Evolutionary conservation across 331 rosid species (phyloP).

Genomic region (Quercus phellos): DNA sequence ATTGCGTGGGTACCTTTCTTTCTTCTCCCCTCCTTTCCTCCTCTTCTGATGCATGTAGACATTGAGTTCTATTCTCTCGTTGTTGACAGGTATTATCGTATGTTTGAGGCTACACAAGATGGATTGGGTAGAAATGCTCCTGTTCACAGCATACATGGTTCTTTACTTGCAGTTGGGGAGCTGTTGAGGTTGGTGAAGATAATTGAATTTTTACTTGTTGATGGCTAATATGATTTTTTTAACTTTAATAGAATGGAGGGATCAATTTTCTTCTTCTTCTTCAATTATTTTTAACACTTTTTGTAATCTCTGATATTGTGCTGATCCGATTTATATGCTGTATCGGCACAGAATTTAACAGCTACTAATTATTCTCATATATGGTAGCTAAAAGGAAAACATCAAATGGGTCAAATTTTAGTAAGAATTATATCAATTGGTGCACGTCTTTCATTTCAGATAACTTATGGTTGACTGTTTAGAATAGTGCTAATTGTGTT

Average conservation of each 20-base stretch:
- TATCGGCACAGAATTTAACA: too few species aligned
- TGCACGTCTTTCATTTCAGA: background rate
- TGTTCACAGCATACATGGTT: slow-evolving; percentile 95
- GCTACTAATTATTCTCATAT: too few species aligned
- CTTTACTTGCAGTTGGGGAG: slow-evolving; percentile 98
- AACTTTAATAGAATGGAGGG: background rate
- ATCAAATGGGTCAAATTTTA: background rate
- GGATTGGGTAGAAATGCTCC: slow-evolving; percentile 96
- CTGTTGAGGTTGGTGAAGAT: slow-evolving; percentile 65
- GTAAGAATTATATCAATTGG: background rate
- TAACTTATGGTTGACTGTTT: background rate
- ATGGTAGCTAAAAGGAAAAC: background rate
- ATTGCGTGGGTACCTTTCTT: background rate
- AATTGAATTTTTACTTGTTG: background rate
- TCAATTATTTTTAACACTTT: background rate
- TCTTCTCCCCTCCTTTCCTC: slow-evolving; percentile 4
- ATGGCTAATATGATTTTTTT: background rate
- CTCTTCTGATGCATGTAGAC: slow-evolving; percentile 2
- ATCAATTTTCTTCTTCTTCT: background rate
- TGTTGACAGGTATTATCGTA: slow-evolving; percentile 78
- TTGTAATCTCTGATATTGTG: background rate
- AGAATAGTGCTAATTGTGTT: background rate
- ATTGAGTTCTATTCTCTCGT: slow-evolving; percentile 18
- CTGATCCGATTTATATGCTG: background rate
- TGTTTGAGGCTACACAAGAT: slow-evolving; percentile 97